Evolutionary conservation across 495 filamentous ascomycete genomes (phyloP), one percentile per base, ranked within the genome.

Genomic region (Penicillium desertorum): DNA sequence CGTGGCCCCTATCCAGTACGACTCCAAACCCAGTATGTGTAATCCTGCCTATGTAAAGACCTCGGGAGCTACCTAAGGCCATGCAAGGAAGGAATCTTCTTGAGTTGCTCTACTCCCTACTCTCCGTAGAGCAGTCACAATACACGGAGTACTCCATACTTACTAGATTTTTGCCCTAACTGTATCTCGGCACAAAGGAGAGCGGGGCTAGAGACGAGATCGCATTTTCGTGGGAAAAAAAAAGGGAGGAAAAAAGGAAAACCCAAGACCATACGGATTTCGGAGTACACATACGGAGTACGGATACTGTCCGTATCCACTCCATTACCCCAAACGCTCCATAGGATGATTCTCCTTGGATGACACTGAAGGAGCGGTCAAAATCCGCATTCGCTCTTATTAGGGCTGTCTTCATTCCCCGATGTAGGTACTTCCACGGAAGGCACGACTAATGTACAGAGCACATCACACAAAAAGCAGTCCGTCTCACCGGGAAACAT

Each of bases 341-440:
- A 32, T 45, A 32, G 19, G 41, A 45, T 32, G 27, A 1, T 3
- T 41, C 7, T 41, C 37, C 39, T 53, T 43, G n/a, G 22, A 20
- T 20, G 29, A 14, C 19, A 2, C 41, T 20, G 23, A 56, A 59
- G 25, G 43, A 61, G 61, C 61, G 57, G 61, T 58, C 54, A 63
- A 57, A 36, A 36, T 39, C 30, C 17, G 55, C 41, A 20, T 44
- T 48, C 22, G 12, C 56, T n/a, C 25, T n/a, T 43, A 36, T 7
- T 41, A 42, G 20, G 14, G 20, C 27, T 20, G 25, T 34, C 5
- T 10, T n/a, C 4, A 14, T 14, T 39, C n/a, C 14, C 36, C 14
- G 16, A 39, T 7, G 14, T 36, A 36, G 36, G 36, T 37, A 39
- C 6, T 39, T 16, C 4, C 0, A 14, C 34, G 14, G 2, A 12